Conservation (phyloP, 257 asterid species). For the Hygrophila difformis region DNA sequence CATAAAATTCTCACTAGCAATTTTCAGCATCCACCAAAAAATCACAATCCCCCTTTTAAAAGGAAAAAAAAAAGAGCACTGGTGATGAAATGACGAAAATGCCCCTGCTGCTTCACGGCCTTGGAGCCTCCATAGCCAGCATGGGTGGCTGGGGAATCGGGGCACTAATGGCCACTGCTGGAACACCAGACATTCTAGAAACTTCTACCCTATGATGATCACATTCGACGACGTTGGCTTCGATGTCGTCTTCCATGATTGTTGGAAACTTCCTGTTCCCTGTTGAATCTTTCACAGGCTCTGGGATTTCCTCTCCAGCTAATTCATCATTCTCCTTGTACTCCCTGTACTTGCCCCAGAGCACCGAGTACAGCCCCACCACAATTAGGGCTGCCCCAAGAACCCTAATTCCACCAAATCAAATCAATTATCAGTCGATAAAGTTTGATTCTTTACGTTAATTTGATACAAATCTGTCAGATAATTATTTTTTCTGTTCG, state of each 20-base stretch:
- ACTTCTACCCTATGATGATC: slow-evolving; percentile 22
- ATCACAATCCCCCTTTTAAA: slow-evolving; percentile 24
- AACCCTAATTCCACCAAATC: slow-evolving; percentile 24
- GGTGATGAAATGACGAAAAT: slow-evolving; percentile 23
- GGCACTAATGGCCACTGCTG: slow-evolving; percentile 31
- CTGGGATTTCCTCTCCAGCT: slow-evolving; percentile 23
- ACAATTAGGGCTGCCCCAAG: slow-evolving; percentile 55
- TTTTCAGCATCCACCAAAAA: slow-evolving; percentile 22
- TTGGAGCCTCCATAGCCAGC: slow-evolving; percentile 52
- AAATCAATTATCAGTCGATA: not conserved
- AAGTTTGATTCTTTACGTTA: not conserved
- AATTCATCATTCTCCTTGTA: slow-evolving; percentile 17
- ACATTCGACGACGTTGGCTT: slow-evolving; percentile 32
- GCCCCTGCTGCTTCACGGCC: slow-evolving; percentile 10
- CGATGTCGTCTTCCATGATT: slow-evolving; percentile 44
- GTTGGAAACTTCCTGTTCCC: slow-evolving; percentile 16
- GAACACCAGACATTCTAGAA: slow-evolving; percentile 10
- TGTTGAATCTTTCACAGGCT: slow-evolving; percentile 33
- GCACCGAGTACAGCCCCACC: slow-evolving; percentile 46
- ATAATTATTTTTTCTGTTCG: no score
- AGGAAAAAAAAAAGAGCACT: not conserved
- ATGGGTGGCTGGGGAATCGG: slow-evolving; percentile 51
- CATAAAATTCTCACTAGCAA: slow-evolving; percentile 20
- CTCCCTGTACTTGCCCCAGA: slow-evolving; percentile 69
- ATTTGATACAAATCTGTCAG: no score